Evolutionary conservation across 495 filamentous ascomycete genomes (phyloP).

Genomic region (Penicillium macrosclerotiorum): DNA sequence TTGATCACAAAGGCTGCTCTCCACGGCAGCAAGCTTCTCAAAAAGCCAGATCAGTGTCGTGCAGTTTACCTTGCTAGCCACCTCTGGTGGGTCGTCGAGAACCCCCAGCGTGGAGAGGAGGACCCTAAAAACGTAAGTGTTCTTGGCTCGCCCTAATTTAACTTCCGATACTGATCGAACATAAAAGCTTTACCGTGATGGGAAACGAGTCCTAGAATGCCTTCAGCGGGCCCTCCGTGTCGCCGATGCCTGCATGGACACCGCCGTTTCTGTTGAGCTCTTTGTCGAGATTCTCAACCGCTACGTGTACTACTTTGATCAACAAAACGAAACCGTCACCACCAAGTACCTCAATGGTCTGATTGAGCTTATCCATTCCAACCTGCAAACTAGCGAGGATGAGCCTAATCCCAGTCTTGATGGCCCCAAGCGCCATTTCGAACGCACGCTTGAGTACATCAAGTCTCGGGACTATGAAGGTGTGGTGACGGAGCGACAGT

Average conservation of each 20-base stretch:
- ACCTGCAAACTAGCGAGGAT: conserved; percentile 76
- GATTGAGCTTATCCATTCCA: conserved; percentile 97
- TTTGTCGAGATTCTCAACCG: conserved; percentile 98
- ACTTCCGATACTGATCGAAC: conserved; percentile 12
- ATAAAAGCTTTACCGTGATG: conserved; percentile 85
- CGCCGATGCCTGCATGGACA: conserved; percentile 98
- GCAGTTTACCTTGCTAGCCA: conserved; percentile 96
- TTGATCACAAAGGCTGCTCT: conserved; percentile 96
- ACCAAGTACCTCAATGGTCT: conserved; percentile 98
- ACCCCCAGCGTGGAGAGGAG: conserved; percentile 74
- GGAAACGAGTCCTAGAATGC: conserved; percentile 94
- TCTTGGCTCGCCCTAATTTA: not conserved
- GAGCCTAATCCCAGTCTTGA: conserved; percentile 72
- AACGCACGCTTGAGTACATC: conserved; percentile 92
- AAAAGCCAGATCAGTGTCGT: conserved; percentile 96
- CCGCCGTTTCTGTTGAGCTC: conserved; percentile 93
- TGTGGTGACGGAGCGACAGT: conserved; percentile 70
- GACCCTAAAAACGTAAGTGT: conserved; percentile 74
- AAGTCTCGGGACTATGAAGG: conserved; percentile 89
- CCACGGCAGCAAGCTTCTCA: conserved; percentile 94
- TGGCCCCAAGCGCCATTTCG: conserved; percentile 84
- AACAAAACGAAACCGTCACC: conserved; percentile 97
- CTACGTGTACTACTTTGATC: conserved; percentile 99
- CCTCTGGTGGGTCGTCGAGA: conserved; percentile 96
- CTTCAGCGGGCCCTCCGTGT: conserved; percentile 93